Evolutionary conservation across 2,329 filamentous ascomycete genomes (phyloP).

Genomic region (Fusarium sp.): DNA sequence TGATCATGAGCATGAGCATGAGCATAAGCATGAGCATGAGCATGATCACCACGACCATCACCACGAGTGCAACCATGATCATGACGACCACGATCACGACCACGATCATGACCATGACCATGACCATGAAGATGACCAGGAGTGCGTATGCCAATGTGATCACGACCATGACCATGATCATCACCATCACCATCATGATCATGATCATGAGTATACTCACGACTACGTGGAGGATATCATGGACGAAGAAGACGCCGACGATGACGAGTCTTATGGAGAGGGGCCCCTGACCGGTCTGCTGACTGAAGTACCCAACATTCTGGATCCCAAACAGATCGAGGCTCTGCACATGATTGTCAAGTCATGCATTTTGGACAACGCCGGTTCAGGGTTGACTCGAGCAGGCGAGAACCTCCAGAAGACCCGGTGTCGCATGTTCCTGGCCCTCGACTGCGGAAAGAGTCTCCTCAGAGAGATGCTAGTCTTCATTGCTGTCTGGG

Average conservation of each 20-base stretch:
- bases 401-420: conserved; percentile 87
- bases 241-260: conserved; percentile 74
- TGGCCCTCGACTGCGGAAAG: conserved; percentile 89
- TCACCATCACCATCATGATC: conserved; percentile 46
- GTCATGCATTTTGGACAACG: conserved; percentile 88
- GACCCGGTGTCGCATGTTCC: conserved; percentile 86
- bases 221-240: conserved; percentile 65
- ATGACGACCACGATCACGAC: conserved; percentile 37
- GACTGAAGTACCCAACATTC: conserved; percentile 92
- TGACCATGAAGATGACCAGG: conserved; percentile 42
- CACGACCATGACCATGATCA: conserved; percentile 40
- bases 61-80: conserved; percentile 38
- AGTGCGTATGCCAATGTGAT: conserved; percentile 49
- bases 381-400: conserved; percentile 72
- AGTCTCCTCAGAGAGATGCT: conserved; percentile 90
- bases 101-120: conserved; percentile 43
- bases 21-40: neutral
- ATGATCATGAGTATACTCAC: conserved; percentile 51
- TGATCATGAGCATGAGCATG: conserved; percentile 19
- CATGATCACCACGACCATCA: conserved; percentile 46
- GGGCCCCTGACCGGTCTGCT: conserved; percentile 84
- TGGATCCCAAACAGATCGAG: conserved; percentile 95
- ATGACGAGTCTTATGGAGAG: conserved; percentile 82
- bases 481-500: conserved; percentile 97
- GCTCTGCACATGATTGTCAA: conserved; percentile 97